Evolutionary conservation across 345 rosid genomes (phyloP).

Genomic region (Lepidium didymum): DNA sequence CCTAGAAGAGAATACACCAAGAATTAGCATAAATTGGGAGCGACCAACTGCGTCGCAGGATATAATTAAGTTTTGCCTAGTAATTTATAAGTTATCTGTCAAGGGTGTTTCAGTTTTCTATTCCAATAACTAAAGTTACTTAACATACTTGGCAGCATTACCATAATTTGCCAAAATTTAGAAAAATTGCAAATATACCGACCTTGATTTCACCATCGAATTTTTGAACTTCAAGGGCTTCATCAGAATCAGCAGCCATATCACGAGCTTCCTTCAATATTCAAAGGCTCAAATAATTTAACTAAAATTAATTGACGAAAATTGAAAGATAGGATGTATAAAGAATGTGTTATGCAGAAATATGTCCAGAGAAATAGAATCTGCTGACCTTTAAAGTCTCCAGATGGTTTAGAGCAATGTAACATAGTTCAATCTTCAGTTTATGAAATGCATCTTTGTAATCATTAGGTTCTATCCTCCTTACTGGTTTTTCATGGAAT

Average conservation of each 20-base stretch:
- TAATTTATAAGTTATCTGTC: background rate
- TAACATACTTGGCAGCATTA: background rate
- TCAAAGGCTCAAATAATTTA: constrained; percentile 22
- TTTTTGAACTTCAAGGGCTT: constrained; percentile 34
- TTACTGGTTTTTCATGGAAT: constrained; percentile 21
- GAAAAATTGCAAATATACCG: constrained; percentile 9
- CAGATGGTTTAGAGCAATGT: constrained; percentile 43
- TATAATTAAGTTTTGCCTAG: background rate
- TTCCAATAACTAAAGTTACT: background rate
- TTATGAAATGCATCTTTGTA: constrained; percentile 47
- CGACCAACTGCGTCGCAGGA: background rate
- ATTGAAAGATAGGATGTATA: background rate
- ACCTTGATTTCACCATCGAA: constrained; percentile 68
- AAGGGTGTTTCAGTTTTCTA: background rate
- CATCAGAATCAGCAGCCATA: constrained; percentile 30
- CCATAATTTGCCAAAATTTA: background rate
- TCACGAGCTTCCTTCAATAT: constrained; percentile 49
- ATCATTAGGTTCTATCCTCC: constrained; percentile 28
- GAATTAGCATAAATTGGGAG: background rate
- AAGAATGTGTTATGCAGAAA: background rate
- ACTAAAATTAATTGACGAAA: background rate
- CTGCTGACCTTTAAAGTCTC: constrained; percentile 55
- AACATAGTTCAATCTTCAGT: constrained; percentile 54
- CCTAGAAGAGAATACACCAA: constrained; percentile 41
- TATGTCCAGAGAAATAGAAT: background rate